Evolutionary conservation across 495 filamentous ascomycete species (phyloP).

Genomic region (Podospora comata): DNA sequence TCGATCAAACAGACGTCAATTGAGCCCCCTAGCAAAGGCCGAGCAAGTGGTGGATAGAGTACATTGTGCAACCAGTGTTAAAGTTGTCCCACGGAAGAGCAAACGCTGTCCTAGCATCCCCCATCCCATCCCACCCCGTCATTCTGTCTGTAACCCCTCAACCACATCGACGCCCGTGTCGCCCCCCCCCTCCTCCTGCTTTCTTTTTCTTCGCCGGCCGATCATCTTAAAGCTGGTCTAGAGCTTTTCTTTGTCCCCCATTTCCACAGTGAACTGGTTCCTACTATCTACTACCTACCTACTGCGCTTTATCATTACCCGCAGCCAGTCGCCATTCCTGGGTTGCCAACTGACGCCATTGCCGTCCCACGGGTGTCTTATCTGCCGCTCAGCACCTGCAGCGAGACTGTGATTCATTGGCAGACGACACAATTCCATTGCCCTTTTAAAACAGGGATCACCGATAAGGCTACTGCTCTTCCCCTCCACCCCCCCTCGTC

Average conservation of each 20-base stretch:
- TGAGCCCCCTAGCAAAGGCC: background rate
- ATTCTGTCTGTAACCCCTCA: constrained; percentile 5
- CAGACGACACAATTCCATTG: constrained; percentile 15
- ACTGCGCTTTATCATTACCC: background rate
- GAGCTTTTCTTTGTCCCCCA: background rate
- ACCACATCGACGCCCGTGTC: background rate
- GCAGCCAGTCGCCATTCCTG: background rate
- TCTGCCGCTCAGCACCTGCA: constrained; percentile 15
- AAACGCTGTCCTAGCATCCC: background rate
- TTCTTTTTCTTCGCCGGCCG: constrained; percentile 9
- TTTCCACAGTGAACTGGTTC: background rate
- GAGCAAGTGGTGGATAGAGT: background rate
- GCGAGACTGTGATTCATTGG: constrained; percentile 11
- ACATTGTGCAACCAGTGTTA: background rate
- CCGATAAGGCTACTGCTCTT: constrained; percentile 42
- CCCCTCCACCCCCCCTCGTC: constrained; percentile 14
- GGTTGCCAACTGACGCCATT: constrained; percentile 21
- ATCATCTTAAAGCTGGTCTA: background rate
- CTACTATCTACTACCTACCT: background rate
- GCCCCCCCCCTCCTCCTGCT: background rate
- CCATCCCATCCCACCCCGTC: background rate
- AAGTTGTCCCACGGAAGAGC: background rate
- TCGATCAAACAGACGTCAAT: constrained; percentile 13
- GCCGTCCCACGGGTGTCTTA: constrained; percentile 21
- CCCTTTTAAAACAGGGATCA: constrained; percentile 31